Base-by-base conservation (phyloP, 2,329 filamentous ascomycete species). In the Penicillium olsonii region DNA sequence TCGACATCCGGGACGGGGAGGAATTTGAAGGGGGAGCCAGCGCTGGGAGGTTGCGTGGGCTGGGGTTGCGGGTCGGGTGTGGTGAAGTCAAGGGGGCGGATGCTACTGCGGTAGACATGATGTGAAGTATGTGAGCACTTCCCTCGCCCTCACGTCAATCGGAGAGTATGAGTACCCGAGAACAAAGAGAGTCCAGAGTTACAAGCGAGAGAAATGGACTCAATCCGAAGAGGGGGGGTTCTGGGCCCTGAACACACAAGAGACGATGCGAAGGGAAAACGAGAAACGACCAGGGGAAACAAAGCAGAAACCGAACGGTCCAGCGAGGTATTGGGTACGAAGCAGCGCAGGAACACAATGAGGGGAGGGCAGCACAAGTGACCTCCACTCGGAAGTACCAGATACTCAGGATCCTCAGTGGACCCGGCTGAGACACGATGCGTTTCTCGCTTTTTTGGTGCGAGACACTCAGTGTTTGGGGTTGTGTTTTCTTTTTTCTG, bases 31-130 rank as follows among this genome's bases (percentile, higher is more conserved):
- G 66, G 19, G 62, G 63, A 31, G 37, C 39, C 22, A 44, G 37
- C 17, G 68, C 62, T 48, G 72, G 71, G 59, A 71, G 75, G 50
- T 65, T 71, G 58, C 73, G 71, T 11, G 75, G 75, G 56, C 74
- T 77, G 37, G 68, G 66, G 55, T 75, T 72, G 50, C 68, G 70
- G 22, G 22, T 24, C 60, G 70, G 67, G 55, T 75, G 73, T 50
- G 73, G 67, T 54, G 73, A 68, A 42, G 72, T 66, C 60, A 77
- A 66, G 44, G 75, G 66, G 53, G 75, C 69, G 60, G 74, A 68
- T 52, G 75, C 76, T 59, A 78, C 75, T 42, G 71, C 75, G 48
- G 75, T 78, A 52, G 75, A 77, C 75, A 78, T 78, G 54, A 51
- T 65, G 42, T 31, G 29, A n/a, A 31, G 22, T 24, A 24, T 24